phyloP scores from a whole-genome alignment of 768 basidiomycete genomes.

The Pleurotus djamor region DNA sequence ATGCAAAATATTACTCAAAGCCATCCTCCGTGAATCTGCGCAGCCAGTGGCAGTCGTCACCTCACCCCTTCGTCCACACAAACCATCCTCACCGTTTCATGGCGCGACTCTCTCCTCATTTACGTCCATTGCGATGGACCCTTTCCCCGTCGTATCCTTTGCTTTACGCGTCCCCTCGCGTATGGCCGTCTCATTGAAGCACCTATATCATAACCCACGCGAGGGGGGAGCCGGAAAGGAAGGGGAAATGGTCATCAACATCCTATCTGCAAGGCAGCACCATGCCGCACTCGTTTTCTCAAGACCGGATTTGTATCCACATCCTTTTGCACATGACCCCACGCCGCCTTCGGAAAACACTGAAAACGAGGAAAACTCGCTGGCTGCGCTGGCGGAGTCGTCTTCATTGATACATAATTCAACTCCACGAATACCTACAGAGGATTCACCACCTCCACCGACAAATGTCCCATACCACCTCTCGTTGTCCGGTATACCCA shows the following conservation, averaged over 20 bases:
- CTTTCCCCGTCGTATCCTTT: constrained; percentile 85
- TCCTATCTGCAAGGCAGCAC: constrained; percentile 71
- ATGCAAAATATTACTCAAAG: constrained; percentile 33
- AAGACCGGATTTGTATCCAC: constrained; percentile 62
- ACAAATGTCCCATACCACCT: constrained; percentile 37
- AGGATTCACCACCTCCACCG: constrained; percentile 30
- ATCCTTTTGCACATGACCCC: constrained; percentile 40
- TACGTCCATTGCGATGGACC: constrained; percentile 87
- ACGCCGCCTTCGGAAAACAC: constrained; percentile 12
- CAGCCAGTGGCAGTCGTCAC: constrained; percentile 90
- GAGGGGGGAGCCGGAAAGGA: not conserved
- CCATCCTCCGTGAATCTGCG: constrained; percentile 69
- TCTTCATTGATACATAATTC: constrained; percentile 35
- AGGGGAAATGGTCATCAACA: constrained; percentile 71
- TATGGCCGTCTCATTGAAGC: constrained; percentile 65
- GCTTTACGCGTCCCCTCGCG: constrained; percentile 88
- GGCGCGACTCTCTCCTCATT: constrained; percentile 95
- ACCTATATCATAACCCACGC: not conserved
- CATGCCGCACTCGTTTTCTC: constrained; percentile 69
- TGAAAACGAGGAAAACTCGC: constrained; percentile 30
- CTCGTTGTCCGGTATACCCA: constrained; percentile 54
- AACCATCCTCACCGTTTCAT: constrained; percentile 45
- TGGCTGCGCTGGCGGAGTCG: constrained; percentile 38
- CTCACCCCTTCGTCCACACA: constrained; percentile 38
- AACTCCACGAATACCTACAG: constrained; percentile 41